Conservation (phyloP, 2,329 filamentous ascomycete genomes). For the Colletotrichum cereale region DNA sequence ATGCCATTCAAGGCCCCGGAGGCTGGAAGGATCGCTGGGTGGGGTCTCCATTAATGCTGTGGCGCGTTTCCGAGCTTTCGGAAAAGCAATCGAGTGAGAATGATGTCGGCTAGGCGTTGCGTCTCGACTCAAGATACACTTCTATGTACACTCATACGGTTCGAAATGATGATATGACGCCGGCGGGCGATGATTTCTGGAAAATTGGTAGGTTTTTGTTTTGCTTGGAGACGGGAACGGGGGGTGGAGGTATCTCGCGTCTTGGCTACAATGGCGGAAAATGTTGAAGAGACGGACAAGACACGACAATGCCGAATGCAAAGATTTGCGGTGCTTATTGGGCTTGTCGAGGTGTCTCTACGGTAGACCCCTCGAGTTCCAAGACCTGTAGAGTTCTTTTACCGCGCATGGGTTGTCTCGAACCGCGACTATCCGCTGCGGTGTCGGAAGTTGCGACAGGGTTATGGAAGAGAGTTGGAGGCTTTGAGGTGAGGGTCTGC, state of each 20-base stretch:
- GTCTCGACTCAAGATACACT: too few relatives aligned
- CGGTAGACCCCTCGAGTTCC: too few relatives aligned
- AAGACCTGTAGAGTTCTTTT: too few relatives aligned
- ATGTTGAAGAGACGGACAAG: conserved; percentile 24
- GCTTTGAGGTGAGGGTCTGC: conserved; percentile 12
- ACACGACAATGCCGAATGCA: conserved; percentile 11
- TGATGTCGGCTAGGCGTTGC: too few relatives aligned
- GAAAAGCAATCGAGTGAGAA: conserved; percentile 16
- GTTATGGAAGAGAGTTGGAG: conserved; percentile 8
- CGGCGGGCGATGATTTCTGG: neutral
- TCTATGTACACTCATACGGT: too few relatives aligned
- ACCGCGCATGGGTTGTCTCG: conserved; percentile 18
- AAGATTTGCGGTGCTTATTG: conserved; percentile 6
- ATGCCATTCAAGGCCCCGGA: neutral
- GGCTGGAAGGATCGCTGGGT: neutral
- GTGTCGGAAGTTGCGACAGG: conserved; percentile 12
- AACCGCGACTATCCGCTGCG: conserved; percentile 26
- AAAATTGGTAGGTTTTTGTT: neutral
- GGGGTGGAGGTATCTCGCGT: conserved; percentile 33
- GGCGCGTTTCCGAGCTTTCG: conserved; percentile 19
- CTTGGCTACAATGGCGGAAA: conserved; percentile 24
- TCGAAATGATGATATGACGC: conserved; percentile 18
- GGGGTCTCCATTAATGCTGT: conserved; percentile 32
- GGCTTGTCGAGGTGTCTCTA: neutral
- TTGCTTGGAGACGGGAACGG: too few relatives aligned